Evolutionary conservation across 495 filamentous ascomycete genomes (phyloP).

Genomic region (Hyaloscypha finlandica): DNA sequence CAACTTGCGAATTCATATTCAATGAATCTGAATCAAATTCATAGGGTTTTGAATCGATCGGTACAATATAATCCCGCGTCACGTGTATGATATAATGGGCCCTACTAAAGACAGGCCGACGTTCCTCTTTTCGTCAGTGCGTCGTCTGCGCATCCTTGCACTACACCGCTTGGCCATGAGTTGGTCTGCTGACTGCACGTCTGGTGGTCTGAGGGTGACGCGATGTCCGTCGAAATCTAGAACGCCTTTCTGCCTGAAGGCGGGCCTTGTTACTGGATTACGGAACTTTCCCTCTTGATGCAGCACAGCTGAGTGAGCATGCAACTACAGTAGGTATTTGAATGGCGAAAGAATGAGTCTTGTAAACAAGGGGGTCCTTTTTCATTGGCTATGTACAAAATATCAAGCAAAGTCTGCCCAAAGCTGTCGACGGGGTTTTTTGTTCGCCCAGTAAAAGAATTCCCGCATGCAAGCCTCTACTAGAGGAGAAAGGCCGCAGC

Average conservation of each 20-base stretch:
- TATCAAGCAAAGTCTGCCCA: no score
- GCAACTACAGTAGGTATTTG: not conserved
- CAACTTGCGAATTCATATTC: conserved; percentile 11
- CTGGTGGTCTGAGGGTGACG: no score
- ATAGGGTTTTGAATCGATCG: conserved; percentile 1
- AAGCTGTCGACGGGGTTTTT: no score
- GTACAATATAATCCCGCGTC: conserved; percentile 4
- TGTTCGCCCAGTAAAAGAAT: no score
- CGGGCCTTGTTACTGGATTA: not conserved
- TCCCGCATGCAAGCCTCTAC: no score
- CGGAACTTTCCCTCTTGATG: not conserved
- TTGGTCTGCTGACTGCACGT: no score
- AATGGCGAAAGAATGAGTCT: conserved; percentile 1
- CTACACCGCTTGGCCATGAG: no score
- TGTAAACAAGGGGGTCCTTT: not conserved
- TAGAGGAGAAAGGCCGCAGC: no score
- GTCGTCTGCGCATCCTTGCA: no score
- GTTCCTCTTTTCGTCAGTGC: no score
- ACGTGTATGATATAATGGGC: not conserved
- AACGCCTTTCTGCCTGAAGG: not conserved
- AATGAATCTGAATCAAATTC: conserved; percentile 8
- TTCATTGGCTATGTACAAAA: not conserved
- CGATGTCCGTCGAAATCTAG: no score
- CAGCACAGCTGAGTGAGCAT: not conserved
- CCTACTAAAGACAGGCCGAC: not conserved